Evolutionary conservation across 176 grass and related monocot species (phyloP).

Genomic region (Zoysia pacifica): DNA sequence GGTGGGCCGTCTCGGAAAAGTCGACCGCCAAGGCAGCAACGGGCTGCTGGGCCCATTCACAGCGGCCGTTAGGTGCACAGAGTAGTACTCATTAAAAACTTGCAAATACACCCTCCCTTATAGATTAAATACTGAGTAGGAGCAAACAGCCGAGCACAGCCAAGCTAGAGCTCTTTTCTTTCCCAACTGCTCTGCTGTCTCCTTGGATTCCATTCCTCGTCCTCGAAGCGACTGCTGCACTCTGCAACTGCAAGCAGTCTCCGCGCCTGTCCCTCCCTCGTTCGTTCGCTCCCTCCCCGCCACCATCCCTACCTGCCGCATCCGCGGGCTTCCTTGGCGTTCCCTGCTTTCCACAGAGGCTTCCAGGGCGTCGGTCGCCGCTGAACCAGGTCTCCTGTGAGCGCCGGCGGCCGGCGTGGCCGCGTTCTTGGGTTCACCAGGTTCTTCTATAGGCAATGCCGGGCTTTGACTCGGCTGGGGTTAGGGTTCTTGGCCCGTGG

Average conservation of each 20-base stretch:
- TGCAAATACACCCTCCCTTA: not conserved
- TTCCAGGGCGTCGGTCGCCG: not conserved
- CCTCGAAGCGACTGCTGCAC: constrained; percentile 20
- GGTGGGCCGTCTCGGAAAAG: not conserved
- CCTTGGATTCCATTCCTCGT: constrained; percentile 59
- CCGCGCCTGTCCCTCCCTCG: not conserved
- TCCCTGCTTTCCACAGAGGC: not conserved
- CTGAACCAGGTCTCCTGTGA: not conserved
- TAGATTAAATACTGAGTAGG: not conserved
- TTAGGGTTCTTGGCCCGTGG: constrained; percentile 36
- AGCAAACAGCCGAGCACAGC: not conserved
- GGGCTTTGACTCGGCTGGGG: not conserved
- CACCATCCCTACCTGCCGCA: not conserved
- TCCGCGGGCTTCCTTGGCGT: not conserved
- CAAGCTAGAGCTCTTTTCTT: constrained; percentile 3
- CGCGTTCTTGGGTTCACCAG: not conserved
- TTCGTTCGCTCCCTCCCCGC: not conserved
- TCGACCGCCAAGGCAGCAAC: constrained; percentile 8
- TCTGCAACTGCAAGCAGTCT: not conserved
- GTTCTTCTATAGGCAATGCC: constrained; percentile 44
- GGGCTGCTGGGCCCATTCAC: not conserved
- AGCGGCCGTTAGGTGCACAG: not conserved
- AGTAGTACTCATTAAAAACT: not conserved
- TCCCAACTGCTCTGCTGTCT: constrained; percentile 30
- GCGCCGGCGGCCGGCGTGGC: not conserved